These are phyloP conservation scores for Pleurotus eryngii DNA, from an alignment of 768 basidiomycete species.

Conservation along the genomic window DNA sequence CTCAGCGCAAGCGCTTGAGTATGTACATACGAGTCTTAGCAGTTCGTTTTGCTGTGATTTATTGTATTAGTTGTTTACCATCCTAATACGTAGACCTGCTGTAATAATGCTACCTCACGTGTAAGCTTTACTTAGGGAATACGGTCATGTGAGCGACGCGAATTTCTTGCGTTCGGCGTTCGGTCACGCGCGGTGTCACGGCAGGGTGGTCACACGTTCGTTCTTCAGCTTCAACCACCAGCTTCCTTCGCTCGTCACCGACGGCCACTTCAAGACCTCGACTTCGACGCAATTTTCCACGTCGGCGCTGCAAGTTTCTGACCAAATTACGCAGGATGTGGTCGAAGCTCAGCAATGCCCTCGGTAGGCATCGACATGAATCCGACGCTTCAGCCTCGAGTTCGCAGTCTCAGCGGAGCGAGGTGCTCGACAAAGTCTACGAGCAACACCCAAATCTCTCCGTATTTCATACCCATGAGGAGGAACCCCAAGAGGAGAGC, in stretches of 20 bases:
- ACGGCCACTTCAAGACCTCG: constrained; percentile 4
- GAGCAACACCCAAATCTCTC: constrained; percentile 65
- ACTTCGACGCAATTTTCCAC: background rate
- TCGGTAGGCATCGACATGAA: constrained; percentile 39
- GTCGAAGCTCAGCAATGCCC: constrained; percentile 57
- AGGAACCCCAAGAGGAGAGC: background rate
- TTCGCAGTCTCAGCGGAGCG: constrained; percentile 23
- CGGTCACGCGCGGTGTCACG: background rate
- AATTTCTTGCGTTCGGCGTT: background rate
- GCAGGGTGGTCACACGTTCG: background rate
- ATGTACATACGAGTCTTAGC: too few relatives aligned
- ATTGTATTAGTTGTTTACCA: too few relatives aligned
- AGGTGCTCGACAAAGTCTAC: constrained; percentile 48
- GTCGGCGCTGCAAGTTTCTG: constrained; percentile 8
- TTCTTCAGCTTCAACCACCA: background rate
- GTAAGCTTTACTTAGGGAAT: background rate
- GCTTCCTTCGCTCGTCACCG: background rate
- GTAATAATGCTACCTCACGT: too few relatives aligned
- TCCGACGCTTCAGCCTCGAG: constrained; percentile 22
- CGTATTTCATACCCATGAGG: constrained; percentile 41
- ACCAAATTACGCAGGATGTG: constrained; percentile 39
- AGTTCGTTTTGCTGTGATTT: too few relatives aligned
- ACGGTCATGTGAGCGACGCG: background rate
- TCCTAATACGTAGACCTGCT: too few relatives aligned
- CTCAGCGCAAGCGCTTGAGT: too few relatives aligned